Evolutionary conservation across 169 alveolate species (phyloP), one percentile per base, ranked within the genome.

Genomic region (Ichthyophthirius multifiliis): DNA sequence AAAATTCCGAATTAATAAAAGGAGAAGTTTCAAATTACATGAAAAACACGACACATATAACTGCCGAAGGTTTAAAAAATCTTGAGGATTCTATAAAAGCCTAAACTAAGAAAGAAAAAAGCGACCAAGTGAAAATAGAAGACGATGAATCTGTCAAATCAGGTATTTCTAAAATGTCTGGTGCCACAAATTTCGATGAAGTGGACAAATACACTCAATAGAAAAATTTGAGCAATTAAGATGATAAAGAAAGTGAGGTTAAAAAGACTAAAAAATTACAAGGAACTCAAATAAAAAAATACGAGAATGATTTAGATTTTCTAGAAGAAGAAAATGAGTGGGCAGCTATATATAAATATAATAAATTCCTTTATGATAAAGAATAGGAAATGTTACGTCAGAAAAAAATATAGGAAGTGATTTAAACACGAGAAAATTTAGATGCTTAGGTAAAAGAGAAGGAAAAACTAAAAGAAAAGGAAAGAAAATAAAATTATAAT

Each of bases 291-390:
- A 71, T 76, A 10, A 71, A 67, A 41, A 67, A 71, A 31, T 37
- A 43, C 18, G 75, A 67, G 41, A 81, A 81, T 71, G 86, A 81
- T 43, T 73, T 81, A 43, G 82, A 62, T 35, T 81, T 81, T 55
- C 75, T 81, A 5, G 76, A 81, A 71, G 86, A 81, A 73, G 86
- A 81, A 41, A 81, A 81, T 81, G 67, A 81, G 32, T 73, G 86
- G 82, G 86, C 82, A 3, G 86, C 86, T 18, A 81, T 81, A 0
- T 81, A 81, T 23, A 81, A 81, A 81, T 81, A 81, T 32, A 81
- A 81, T 73, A 81, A 67, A 81, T 71, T 64, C 47, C 76, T 81
- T 10, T 81, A 37, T 73, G 86, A 81, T 55, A 81, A 81, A 39
- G 86, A 81, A 62, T 34, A 65, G 18, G 81, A 81, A 4, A 71